These are phyloP conservation scores for Prillingera fragicola DNA, from an alignment of 1,284 basidiomycete genomes.

Conservation along the genomic window DNA sequence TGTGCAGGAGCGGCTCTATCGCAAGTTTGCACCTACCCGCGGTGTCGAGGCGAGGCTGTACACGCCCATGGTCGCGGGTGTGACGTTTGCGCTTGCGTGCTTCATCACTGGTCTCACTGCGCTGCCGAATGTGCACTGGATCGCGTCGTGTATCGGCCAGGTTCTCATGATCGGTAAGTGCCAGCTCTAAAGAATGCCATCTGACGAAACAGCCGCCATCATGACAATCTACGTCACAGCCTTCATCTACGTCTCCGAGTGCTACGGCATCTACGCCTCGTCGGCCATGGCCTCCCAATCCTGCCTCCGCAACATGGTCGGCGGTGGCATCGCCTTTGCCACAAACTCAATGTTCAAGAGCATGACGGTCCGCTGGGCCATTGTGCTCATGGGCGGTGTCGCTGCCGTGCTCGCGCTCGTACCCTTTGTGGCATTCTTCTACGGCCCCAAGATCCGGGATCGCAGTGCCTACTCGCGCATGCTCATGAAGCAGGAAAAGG, in stretches of 20 bases:
- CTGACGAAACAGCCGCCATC: slow-evolving; percentile 3
- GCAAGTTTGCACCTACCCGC: slow-evolving; percentile 53
- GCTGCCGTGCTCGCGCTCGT: slow-evolving; percentile 26
- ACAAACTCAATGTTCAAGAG: slow-evolving; percentile 13
- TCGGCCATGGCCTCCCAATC: slow-evolving; percentile 24
- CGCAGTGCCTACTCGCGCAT: slow-evolving; percentile 32
- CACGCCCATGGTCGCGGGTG: slow-evolving; percentile 58
- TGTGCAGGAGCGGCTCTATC: slow-evolving; percentile 63
- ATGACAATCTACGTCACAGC: slow-evolving; percentile 34
- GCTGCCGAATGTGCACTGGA: slow-evolving; percentile 30
- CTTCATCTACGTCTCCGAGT: slow-evolving; percentile 30
- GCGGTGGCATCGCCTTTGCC: slow-evolving; percentile 18
- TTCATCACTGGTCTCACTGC: slow-evolving; percentile 51
- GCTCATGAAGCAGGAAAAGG: slow-evolving; percentile 39
- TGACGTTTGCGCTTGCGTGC: slow-evolving; percentile 61
- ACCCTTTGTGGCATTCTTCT: slow-evolving; percentile 39
- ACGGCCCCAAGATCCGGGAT: slow-evolving; percentile 37
- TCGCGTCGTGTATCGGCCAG: slow-evolving; percentile 52
- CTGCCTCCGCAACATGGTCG: slow-evolving; percentile 26
- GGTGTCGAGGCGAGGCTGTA: slow-evolving; percentile 72
- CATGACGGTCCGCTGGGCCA: slow-evolving; percentile 13
- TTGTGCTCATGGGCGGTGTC: slow-evolving; percentile 13
- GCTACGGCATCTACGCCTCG: slow-evolving; percentile 25
- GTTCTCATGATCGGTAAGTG: slow-evolving; percentile 50
- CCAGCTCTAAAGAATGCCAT: no score